These are phyloP conservation scores for Salix exigua DNA, from an alignment of 345 rosid species.

Conservation along the genomic window DNA sequence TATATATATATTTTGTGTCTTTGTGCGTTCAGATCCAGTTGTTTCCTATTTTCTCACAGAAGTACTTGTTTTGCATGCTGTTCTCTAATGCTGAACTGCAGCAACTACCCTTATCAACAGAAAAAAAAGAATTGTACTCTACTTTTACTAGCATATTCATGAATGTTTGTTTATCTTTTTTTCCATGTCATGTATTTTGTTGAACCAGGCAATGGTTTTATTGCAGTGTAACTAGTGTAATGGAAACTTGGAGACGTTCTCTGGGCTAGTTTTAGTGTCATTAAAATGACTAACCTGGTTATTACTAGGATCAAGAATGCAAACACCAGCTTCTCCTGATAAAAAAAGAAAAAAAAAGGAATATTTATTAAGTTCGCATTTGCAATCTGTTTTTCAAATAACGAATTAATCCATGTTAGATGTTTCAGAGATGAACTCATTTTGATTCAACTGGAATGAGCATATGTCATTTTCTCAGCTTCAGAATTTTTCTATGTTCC, in stretches of 20 bases:
- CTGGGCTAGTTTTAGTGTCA: neutral
- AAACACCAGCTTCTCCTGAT: neutral
- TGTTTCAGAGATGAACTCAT: neutral
- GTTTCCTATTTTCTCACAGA: neutral
- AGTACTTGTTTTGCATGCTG: neutral
- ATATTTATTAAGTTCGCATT: neutral
- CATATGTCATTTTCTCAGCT: neutral
- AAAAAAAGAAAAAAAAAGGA: neutral
- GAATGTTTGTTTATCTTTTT: neutral
- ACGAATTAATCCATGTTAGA: neutral
- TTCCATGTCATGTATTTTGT: neutral
- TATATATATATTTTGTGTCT: too few species aligned
- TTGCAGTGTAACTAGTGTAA: neutral
- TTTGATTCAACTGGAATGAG: neutral
- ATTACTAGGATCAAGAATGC: neutral
- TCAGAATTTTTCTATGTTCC: neutral
- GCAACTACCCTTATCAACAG: neutral
- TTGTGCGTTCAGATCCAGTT: neutral
- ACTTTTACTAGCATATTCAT: neutral
- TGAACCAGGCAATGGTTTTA: neutral
- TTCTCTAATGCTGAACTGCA: neutral
- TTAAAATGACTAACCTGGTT: neutral
- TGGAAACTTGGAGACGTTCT: neutral
- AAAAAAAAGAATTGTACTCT: neutral
- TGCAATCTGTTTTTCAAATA: neutral